phyloP scores from a whole-genome alignment of 345 rosid genomes.

The Camelina sativa region DNA sequence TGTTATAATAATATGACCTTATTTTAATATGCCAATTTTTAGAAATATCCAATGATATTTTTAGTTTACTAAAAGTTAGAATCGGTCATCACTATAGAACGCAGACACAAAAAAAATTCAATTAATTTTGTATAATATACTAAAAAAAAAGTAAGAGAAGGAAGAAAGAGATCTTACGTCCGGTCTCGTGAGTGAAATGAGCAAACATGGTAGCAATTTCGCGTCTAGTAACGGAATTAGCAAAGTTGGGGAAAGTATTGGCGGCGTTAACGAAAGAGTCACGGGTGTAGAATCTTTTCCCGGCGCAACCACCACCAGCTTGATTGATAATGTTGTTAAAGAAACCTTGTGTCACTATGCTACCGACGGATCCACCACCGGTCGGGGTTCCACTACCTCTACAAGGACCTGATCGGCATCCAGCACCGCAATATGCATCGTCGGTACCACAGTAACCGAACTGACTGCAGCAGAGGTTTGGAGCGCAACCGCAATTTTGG shows the following conservation, averaged over 20 bases:
- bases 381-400: constrained; percentile 5
- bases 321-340: constrained; percentile 50
- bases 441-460: constrained; percentile 52
- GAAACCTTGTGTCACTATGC: constrained; percentile 50
- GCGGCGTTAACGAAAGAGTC: constrained; percentile 44
- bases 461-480: constrained; percentile 55
- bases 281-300: constrained; percentile 56
- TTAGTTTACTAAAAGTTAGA: not conserved
- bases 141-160: not conserved
- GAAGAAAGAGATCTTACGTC: constrained; percentile 45
- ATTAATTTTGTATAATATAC: not conserved
- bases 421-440: constrained; percentile 48
- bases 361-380: constrained; percentile 45
- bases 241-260: constrained; percentile 38
- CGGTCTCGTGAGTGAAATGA: constrained; percentile 58
- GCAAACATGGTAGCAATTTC: constrained; percentile 63
- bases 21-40: not conserved
- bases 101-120: not conserved
- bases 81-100: not conserved
- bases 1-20: not conserved
- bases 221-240: constrained; percentile 42
- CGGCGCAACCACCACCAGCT: constrained; percentile 46
- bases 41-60: not conserved
- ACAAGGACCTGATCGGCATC: constrained; percentile 62
- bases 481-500: constrained; percentile 63